These are phyloP conservation scores for Lunularia cruciata DNA, from an alignment of 225 moss, liverwort and hornwort genomes.

Conservation along the genomic window DNA sequence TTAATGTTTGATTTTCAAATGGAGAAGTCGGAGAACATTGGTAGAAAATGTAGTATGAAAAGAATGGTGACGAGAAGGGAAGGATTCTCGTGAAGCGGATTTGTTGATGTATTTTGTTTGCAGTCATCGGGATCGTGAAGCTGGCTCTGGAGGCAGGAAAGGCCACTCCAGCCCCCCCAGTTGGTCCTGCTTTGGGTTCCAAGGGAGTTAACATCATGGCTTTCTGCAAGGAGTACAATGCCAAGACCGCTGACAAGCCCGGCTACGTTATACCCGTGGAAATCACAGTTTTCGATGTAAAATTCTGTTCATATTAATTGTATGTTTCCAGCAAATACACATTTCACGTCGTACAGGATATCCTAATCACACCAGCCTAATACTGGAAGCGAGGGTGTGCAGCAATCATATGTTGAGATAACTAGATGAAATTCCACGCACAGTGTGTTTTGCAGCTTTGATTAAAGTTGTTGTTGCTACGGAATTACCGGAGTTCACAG, in stretches of 20 bases:
- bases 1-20: too few relatives aligned
- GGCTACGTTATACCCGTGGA: slow-evolving; percentile 92
- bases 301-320: too few relatives aligned
- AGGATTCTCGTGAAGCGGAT: background rate
- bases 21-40: too few relatives aligned
- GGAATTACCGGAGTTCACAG: too few relatives aligned
- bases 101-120: slow-evolving; percentile 7
- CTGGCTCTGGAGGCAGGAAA: slow-evolving; percentile 95
- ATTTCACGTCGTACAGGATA: too few relatives aligned
- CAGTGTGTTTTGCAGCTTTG: too few relatives aligned
- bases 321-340: too few relatives aligned
- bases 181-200: slow-evolving; percentile 95
- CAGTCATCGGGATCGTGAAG: slow-evolving; percentile 88
- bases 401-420: too few relatives aligned
- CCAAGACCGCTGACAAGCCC: slow-evolving; percentile 94
- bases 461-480: too few relatives aligned
- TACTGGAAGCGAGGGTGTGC: background rate
- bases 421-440: too few relatives aligned
- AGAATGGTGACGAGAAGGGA: background rate
- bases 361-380: background rate
- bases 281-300: slow-evolving; percentile 94
- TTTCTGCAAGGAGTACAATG: slow-evolving; percentile 99
- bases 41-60: background rate
- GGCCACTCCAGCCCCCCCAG: slow-evolving; percentile 97
- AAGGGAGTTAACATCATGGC: slow-evolving; percentile 99